Conservation (phyloP, 768 basidiomycete species). For the Fomitopsis serialis region DNA sequence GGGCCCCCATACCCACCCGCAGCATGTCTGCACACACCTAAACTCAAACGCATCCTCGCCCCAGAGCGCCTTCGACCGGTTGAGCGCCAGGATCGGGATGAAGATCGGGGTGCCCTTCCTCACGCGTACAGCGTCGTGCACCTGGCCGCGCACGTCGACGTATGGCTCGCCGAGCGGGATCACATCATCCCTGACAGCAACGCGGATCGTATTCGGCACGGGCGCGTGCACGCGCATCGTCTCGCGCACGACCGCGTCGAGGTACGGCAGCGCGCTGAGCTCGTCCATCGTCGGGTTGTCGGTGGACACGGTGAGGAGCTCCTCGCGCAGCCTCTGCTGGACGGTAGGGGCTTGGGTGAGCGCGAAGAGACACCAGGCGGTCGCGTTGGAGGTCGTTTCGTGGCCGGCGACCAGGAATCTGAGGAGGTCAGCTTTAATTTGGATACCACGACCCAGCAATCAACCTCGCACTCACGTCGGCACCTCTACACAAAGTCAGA, state of each 20-base stretch:
- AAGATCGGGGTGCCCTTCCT: constrained; percentile 26
- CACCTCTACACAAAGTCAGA: constrained; percentile 11
- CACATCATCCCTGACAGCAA: constrained; percentile 37
- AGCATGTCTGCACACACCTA: constrained; percentile 24
- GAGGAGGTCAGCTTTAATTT: background rate
- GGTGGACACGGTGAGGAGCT: constrained; percentile 36
- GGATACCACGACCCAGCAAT: background rate
- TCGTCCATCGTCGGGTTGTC: constrained; percentile 59
- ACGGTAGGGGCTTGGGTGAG: constrained; percentile 30
- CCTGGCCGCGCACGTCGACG: constrained; percentile 11
- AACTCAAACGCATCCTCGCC: constrained; percentile 59
- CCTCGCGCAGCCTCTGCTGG: constrained; percentile 33
- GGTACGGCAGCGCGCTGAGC: constrained; percentile 58
- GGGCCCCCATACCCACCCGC: background rate
- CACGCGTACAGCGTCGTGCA: constrained; percentile 10
- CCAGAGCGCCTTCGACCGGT: constrained; percentile 51
- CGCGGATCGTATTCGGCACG: constrained; percentile 43
- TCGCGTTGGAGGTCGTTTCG: constrained; percentile 33
- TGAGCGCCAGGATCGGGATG: constrained; percentile 49
- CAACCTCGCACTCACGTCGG: constrained; percentile 20
- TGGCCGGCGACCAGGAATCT: constrained; percentile 28
- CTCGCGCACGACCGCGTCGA: constrained; percentile 61
- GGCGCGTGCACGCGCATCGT: constrained; percentile 51
- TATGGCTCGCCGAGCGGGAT: constrained; percentile 41
- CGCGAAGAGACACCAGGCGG: constrained; percentile 30